Evolutionary conservation across 768 basidiomycete genomes (phyloP), one percentile per base, ranked within the genome.

Genomic region (Naganishia onofrii): DNA sequence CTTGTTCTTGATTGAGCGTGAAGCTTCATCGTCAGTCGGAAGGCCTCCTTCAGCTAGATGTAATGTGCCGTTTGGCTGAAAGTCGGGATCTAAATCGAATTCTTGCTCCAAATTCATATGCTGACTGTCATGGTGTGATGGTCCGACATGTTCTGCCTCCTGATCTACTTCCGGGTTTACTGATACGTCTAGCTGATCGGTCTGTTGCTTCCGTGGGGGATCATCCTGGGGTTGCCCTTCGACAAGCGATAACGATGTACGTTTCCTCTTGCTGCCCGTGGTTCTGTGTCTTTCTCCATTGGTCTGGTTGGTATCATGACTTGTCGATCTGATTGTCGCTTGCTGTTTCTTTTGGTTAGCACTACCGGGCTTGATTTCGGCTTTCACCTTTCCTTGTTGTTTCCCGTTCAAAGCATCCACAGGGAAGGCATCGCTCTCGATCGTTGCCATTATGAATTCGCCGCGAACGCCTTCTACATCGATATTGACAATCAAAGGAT

Each of bases 381-480:
- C 38, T 42, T 63, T 63, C 4, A 63, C 42, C 38, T 63, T 63
- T 13, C 38, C 42, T 19, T 7, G 19, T 42, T 63, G 36, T 42
- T 44, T 44, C 2, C n/a, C 42, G 8, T 23, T 36, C 4, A 15
- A 34, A 26, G n/a, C 2, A 26, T 44, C 60, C 38, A 42, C 21
- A n/a, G 60, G 63, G 54, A 81, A 79, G 2, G 74, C 76, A 19
- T 78, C 76, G 46, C 74, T 78, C n/a, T 64, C 55, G 21, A 77
- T 81, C 6, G 80, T 81, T 23, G 80, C 80, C 48, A 81, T 81
- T 15, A 77, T 76, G 31, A 73, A 66, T 29, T 74, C 74, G 17
- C 67, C 73, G 0, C 57, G 51, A 12, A 67, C 54, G 68, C 68
- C 72, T 10, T 72, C 63, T 1, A 71, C 67, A n/a, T 74, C 73